These are phyloP conservation scores for Lipomyces mesembrius DNA, from an alignment of 805 yeast genomes.

Conservation along the genomic window DNA sequence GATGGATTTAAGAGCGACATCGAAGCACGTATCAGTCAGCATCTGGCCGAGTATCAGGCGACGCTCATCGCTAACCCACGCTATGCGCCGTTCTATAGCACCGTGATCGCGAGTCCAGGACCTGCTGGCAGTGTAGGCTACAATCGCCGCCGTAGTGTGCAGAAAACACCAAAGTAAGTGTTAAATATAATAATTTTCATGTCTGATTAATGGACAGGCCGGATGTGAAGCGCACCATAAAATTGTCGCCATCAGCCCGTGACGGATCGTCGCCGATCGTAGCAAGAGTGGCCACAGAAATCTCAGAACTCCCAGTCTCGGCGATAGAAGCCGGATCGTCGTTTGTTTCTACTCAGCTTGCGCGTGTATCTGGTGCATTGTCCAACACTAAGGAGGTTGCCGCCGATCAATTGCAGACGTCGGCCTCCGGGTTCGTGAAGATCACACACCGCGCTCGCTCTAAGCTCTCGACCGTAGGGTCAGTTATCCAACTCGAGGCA, in stretches of 20 bases:
- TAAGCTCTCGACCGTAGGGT: conserved; percentile 21
- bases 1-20: conserved; percentile 44
- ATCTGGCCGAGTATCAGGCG: conserved; percentile 35
- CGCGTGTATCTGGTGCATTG: neutral
- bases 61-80: conserved; percentile 35
- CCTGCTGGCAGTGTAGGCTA: conserved; percentile 19
- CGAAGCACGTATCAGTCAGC: conserved; percentile 41
- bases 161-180: conserved; percentile 34
- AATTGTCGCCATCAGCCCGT: neutral
- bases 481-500: conserved; percentile 12
- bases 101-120: conserved; percentile 24
- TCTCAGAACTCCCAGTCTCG: neutral
- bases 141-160: conserved; percentile 25
- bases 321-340: conserved; percentile 2
- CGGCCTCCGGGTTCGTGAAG: conserved; percentile 7
- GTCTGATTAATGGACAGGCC: conserved; percentile 1
- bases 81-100: conserved; percentile 35
- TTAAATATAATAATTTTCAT: neutral
- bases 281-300: neutral
- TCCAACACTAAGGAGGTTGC: neutral
- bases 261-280: conserved; percentile 1
- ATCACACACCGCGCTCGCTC: conserved; percentile 17
- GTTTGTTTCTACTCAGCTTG: neutral
- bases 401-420: neutral
- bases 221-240: conserved; percentile 7